A percentile compares a stretch with the other conserved stretches of the same genome.
Conservation (phyloP, 306 rosid species). For the Cucumis sativus region Cucumber_9930_V3 NC_026657.2:26438501-26439000, state of each 20-base stretch:
- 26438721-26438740: constrained; percentile 79
- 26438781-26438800: constrained; percentile 64
- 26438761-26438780: constrained; percentile 60
- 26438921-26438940: constrained; percentile 88
- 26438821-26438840: constrained; percentile 69
- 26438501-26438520: constrained; percentile 99
- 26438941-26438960: constrained; percentile 92
- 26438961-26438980: constrained; percentile 87
- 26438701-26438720: constrained; percentile 87
- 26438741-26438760: constrained; percentile 71
- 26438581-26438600: constrained; percentile 94
- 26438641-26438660: constrained; percentile 91
- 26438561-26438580: constrained; percentile 93
- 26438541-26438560: constrained; percentile 97
- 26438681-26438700: constrained; percentile 72
- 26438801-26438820: constrained; percentile 63
- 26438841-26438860: constrained; percentile 89
- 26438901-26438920: constrained; percentile 90
- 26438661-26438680: constrained; percentile 85
- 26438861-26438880: constrained; percentile 95
- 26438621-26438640: constrained; percentile 94
- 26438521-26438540: constrained; percentile 95
- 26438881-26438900: constrained; percentile 95
- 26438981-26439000: constrained; percentile 91
- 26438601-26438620: constrained; percentile 93